phyloP scores from a whole-genome alignment of 768 basidiomycete genomes.

The Lentinula lateritia region DNA sequence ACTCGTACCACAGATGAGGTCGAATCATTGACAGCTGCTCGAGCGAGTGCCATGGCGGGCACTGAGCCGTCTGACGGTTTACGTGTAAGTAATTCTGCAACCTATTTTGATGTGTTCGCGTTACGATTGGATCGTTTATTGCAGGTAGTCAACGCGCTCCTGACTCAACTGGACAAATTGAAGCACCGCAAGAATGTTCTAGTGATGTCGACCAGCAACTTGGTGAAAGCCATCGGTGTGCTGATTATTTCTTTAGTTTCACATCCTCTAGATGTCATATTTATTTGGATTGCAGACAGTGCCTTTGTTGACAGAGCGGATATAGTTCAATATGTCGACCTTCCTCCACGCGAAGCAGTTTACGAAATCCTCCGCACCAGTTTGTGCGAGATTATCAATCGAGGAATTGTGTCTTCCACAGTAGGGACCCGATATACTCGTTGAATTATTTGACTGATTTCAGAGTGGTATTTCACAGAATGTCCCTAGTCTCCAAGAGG shows the following conservation, averaged over 20 bases:
- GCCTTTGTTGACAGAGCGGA: slow-evolving; percentile 98
- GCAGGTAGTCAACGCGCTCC: slow-evolving; percentile 94
- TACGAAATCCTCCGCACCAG: slow-evolving; percentile 89
- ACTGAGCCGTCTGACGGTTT: slow-evolving; percentile 95
- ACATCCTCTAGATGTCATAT: not conserved
- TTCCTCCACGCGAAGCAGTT: slow-evolving; percentile 86
- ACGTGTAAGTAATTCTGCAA: slow-evolving; percentile 44
- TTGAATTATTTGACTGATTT: too few relatives aligned
- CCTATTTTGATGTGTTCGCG: not conserved
- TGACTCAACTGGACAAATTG: slow-evolving; percentile 95
- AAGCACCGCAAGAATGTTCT: slow-evolving; percentile 91
- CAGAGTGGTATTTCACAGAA: slow-evolving; percentile 29
- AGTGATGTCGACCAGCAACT: slow-evolving; percentile 95
- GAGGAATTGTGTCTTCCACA: slow-evolving; percentile 58
- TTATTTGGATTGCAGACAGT: slow-evolving; percentile 48
- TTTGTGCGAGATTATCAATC: slow-evolving; percentile 71
- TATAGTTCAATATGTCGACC: slow-evolving; percentile 90
- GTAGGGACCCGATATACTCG: slow-evolving; percentile 35
- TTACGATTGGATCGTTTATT: not conserved
- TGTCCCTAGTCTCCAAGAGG: slow-evolving; percentile 59
- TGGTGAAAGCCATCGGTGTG: slow-evolving; percentile 89
- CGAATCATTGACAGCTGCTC: slow-evolving; percentile 89
- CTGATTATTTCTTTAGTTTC: not conserved
- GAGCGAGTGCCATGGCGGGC: slow-evolving; percentile 91
- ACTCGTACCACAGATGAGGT: slow-evolving; percentile 73